Base-by-base conservation (phyloP, 306 rosid genomes). In the Prinsepia uniflora region DNA sequence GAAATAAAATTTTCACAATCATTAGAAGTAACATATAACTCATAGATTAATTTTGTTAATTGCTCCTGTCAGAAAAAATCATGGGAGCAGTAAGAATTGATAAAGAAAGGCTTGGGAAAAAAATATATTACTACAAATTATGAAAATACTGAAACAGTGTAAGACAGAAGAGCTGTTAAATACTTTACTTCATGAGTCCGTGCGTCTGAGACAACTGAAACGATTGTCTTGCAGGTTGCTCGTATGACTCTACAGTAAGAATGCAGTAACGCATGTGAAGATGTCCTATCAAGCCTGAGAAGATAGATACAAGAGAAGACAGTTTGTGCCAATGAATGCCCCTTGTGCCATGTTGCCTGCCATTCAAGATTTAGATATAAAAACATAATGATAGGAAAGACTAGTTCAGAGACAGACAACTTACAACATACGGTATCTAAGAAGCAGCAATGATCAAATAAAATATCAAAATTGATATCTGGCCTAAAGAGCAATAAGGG, bases 321-420 rank as follows among this genome's bases (percentile, higher is more conserved):
- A 74, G 98, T 94, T 78, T 94, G 98, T 39, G 96, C 96, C 88
- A 94, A 79, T 60, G 98, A 89, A 79, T 94, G 98, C 79, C 98
- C 98, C 89, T 83, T 89, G 89, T 94, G 98, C 98, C 98, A 94
- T 80, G 98, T 94, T 22, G 97, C 98, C 98, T 94, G 97, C 83
- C 82, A 82, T 36, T 72, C 71, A 80, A 80, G 58, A 19, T 62
- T 81, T 81, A 70, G 75, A 67, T 9, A 56, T 24, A 56, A 12
- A 12, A 69, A 41, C 19, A 54, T 40, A 54, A 45, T 9, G 40
- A 52, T 39, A 41, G 13, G 63, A 40, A 40, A 68, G 50, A 69
- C 52, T 13, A 11, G 13, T 10, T 42, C 43, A 56, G 63, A 20
- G 30, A 70, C 72, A n/a, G 42, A 70, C 17, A 52, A 34, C 18